Base-by-base conservation (phyloP, 2,329 filamentous ascomycete genomes). In the Ascosphaera aggregata region DNA sequence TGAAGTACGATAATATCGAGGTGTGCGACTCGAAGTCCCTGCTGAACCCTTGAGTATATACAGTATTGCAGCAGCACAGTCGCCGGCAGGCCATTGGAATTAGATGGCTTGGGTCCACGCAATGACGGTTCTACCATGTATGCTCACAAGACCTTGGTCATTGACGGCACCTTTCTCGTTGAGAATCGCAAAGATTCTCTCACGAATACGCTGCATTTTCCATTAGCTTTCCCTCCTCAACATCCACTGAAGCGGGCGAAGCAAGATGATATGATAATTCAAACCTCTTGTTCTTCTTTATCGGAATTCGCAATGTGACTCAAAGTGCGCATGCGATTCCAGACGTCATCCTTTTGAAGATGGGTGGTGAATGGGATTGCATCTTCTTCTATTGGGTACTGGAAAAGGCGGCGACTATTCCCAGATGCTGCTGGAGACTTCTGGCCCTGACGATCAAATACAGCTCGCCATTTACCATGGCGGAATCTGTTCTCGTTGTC, bases 401-500 rank as follows among this genome's bases (percentile, higher is more conserved):
- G 64, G 49, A 81, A 81, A 20, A 73, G 51, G 5, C 22, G 22
- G 11, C 22, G 22, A 5, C 11, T 11, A 27, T 5, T 11, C 11
- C 5, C 22, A 27, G 22, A 27, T 27, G 22, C 22, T 5, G 5
- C 22, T 27, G 22, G 7, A 11, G 22, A 27, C 19, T 53, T 59
- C 39, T 65, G 59, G 4, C 67, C 53, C 48, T 78, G 71, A 9
- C 65, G 56, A 27, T 72, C 67, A 46, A 82, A 80, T 2, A 76
- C 66, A 11, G 67, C 51, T 44, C 65, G 65, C 78, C 77, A 82
- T 48, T 65, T 53, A 45, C 63, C 47, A 50, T 81, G 64, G 38
- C 76, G 66, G 56, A 80, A 81, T 11, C 77, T 69, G 18, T 69
- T 65, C 38, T 69, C 60, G 1, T 66, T 64, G 53, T 79, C 75